A percentile compares a stretch with the other conserved stretches of the same genome.
Conservation (phyloP, 2,329 filamentous ascomycete species). For the Polychaeton citri region DNA sequence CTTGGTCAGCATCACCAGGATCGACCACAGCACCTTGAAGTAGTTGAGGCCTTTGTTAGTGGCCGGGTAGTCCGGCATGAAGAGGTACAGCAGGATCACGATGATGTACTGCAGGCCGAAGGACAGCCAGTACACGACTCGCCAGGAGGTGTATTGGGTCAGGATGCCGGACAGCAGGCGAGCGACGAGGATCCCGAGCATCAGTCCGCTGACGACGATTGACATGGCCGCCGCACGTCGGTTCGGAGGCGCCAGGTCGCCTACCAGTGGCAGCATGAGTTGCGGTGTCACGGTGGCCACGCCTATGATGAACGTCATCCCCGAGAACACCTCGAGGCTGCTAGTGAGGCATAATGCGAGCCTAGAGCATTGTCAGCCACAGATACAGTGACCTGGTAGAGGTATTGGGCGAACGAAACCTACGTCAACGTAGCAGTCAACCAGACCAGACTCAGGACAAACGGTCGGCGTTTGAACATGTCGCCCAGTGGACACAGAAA, state of each 20-base stretch:
- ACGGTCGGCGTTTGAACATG: conserved; percentile 50
- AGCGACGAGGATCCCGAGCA: conserved; percentile 63
- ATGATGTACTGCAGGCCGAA: conserved; percentile 59
- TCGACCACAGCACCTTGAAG: conserved; percentile 49
- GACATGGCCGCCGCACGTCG: conserved; percentile 57
- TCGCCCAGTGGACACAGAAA: conserved; percentile 68
- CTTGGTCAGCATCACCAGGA: conserved; percentile 48
- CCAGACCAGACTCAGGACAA: conserved; percentile 50
- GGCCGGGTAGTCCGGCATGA: conserved; percentile 69
- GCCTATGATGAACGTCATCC: conserved; percentile 59
- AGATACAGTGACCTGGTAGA: no score
- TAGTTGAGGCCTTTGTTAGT: conserved; percentile 60
- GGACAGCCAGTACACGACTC: conserved; percentile 66
- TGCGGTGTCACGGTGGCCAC: conserved; percentile 63
- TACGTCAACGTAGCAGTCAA: conserved; percentile 56
- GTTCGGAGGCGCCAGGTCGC: conserved; percentile 59
- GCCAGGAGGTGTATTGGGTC: conserved; percentile 60
- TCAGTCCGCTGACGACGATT: conserved; percentile 61
- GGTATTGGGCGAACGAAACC: no score
- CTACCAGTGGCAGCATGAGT: conserved; percentile 65
- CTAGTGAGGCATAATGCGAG: conserved; percentile 58
- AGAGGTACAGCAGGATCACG: conserved; percentile 50
- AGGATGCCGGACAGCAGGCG: conserved; percentile 64
- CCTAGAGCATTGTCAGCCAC: conserved; percentile 31
- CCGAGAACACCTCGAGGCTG: conserved; percentile 51